phyloP scores from a whole-genome alignment of 2,329 filamentous ascomycete species.

The Zopfia rhizophila region DNA sequence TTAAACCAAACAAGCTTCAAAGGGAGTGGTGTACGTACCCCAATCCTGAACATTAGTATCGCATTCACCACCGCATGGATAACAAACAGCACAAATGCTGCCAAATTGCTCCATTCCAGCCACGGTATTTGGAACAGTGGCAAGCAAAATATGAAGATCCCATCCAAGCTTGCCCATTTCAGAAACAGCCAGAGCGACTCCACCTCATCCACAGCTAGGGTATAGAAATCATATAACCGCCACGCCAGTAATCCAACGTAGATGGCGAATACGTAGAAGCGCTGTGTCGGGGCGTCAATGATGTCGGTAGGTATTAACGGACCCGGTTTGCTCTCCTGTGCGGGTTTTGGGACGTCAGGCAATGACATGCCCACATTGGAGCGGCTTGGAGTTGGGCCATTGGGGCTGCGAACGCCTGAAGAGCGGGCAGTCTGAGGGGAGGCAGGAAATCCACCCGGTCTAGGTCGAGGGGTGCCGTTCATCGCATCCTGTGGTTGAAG shows the following conservation, averaged over 20 bases:
- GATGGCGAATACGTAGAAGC: conserved; percentile 84
- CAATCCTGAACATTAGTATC: conserved; percentile 92
- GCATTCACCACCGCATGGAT: conserved; percentile 79
- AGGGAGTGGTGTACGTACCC: conserved; percentile 60
- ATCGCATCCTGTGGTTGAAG: conserved; percentile 68
- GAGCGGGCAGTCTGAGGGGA: conserved; percentile 68
- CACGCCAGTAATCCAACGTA: conserved; percentile 82
- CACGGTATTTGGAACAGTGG: conserved; percentile 93
- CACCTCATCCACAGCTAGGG: conserved; percentile 80
- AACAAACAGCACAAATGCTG: conserved; percentile 76
- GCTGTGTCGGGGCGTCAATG: conserved; percentile 89
- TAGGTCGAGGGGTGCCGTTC: conserved; percentile 83
- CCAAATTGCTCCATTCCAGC: conserved; percentile 87
- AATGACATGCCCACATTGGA: conserved; percentile 48
- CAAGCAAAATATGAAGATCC: conserved; percentile 84
- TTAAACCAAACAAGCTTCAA: conserved; percentile 14
- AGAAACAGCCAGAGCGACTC: conserved; percentile 90
- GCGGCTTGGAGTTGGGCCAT: conserved; percentile 33
- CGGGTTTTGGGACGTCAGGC: conserved; percentile 42
- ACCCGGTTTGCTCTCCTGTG: conserved; percentile 38
- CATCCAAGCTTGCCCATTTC: conserved; percentile 93
- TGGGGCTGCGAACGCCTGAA: conserved; percentile 35
- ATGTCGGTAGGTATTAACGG: conserved; percentile 84
- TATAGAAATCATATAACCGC: conserved; percentile 87
- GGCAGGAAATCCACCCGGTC: conserved; percentile 79